Evolutionary conservation across 257 asterid genomes (phyloP).

Genomic region (Nicotiana attenuata): DNA sequence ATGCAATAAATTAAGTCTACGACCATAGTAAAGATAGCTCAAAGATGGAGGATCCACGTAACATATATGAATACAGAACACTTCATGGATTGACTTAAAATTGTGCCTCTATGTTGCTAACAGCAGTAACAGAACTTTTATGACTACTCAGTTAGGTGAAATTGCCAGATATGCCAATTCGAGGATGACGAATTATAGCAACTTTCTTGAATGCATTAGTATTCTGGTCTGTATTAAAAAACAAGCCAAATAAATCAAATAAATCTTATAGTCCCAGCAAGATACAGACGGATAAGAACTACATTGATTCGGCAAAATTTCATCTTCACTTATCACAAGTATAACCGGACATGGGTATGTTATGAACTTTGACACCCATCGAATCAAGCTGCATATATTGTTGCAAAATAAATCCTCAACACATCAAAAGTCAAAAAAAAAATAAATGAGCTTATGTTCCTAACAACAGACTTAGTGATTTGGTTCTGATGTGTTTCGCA

Average conservation of each 20-base stretch:
- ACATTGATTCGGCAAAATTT: not conserved
- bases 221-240: constrained; percentile 54
- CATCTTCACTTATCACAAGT: not conserved
- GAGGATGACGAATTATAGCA: constrained; percentile 88
- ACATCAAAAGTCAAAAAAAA: too few species aligned
- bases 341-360: not conserved
- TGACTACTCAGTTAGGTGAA: too few species aligned
- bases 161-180: constrained; percentile 1
- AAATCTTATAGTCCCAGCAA: constrained; percentile 3
- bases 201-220: constrained; percentile 95
- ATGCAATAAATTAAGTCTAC: too few species aligned
- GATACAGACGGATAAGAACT: not conserved
- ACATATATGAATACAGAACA: too few species aligned
- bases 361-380: not conserved
- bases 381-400: not conserved
- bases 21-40: too few species aligned
- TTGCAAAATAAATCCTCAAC: too few species aligned
- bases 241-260: constrained; percentile 7
- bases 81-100: too few species aligned
- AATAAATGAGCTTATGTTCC: not conserved
- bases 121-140: too few species aligned
- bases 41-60: too few species aligned
- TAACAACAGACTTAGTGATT: not conserved
- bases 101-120: too few species aligned
- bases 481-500: not conserved